Percentiles rank a stretch among this genome's conserved stretches.
Conservation (phyloP, 192 early-diverging fungal genomes). For the Coemansia aciculifera region DNA sequence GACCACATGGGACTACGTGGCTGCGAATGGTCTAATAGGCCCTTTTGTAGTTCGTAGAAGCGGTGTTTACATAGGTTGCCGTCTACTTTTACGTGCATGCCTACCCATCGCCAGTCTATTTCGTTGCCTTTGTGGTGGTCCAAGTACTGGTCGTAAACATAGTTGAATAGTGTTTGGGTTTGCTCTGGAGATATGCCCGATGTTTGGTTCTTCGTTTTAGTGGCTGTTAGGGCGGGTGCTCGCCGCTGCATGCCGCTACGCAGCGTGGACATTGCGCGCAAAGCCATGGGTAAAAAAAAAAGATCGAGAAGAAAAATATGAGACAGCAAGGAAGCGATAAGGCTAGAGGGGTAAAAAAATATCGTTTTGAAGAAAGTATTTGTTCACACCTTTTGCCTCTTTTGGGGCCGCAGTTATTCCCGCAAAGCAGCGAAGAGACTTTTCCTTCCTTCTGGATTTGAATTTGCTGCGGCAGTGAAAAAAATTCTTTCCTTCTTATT, state of each 20-base stretch:
- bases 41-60: conserved; percentile 16
- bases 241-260: neutral
- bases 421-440: neutral
- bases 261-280: conserved; percentile 14
- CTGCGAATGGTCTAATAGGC: neutral
- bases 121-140: conserved; percentile 3
- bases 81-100: conserved; percentile 9
- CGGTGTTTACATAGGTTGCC: conserved; percentile 1
- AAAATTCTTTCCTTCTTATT: neutral
- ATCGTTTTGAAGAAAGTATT: neutral
- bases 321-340: neutral
- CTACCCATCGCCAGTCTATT: conserved; percentile 14
- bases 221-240: neutral
- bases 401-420: neutral
- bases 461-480: neutral
- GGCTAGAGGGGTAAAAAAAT: neutral
- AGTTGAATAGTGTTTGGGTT: conserved; percentile 3
- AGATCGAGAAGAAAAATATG: neutral
- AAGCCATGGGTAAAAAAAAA: neutral
- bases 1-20: conserved; percentile 10
- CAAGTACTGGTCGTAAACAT: conserved; percentile 6
- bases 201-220: neutral
- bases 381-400: neutral
- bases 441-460: neutral
- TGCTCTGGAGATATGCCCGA: neutral